Base-by-base conservation (phyloP, 1,284 basidiomycete species). In the Ceratobasidium sp. region DNA sequence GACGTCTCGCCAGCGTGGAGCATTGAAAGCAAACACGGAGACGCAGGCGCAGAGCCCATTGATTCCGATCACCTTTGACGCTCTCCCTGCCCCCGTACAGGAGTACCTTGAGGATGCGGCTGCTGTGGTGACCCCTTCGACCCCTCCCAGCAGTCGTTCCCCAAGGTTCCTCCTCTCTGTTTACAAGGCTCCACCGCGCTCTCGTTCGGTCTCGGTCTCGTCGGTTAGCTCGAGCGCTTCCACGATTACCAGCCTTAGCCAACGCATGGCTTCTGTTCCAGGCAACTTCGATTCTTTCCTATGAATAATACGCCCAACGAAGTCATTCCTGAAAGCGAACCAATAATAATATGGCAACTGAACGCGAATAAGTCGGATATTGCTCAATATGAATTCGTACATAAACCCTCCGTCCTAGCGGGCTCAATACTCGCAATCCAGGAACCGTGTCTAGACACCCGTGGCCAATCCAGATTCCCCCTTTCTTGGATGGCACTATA, bases 341-440 rank as follows among this genome's bases (percentile, higher is more conserved):
- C n/a, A n/a, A n/a, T n/a, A n/a, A n/a, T n/a, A n/a, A n/a, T n/a
- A n/a, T n/a, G n/a, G n/a, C n/a, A 69, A 40, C 3, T 69, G 15
- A 69, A 69, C 50, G 26, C 23, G 3, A 69, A 69, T 38, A 69
- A 54, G n/a, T 69, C 67, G 2, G 3, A 6, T 3, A 10, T 7
- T 28, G 50, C 67, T 17, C 48, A 56, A 23, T 3, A 17, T 28
- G 52, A 20, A 1, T 50, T 69, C 12, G 20, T 33, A 40, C 20
- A 56, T 20, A 38, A 56, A 7, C 33, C 28, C 9, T 9, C 20
- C 26, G 20, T 48, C 1, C 67, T 9, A 54, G 13, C 28, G 15
- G 67, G 28, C 48, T 69, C 44, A 2, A 28, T 69, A 3, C 17
- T 69, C 2, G 50, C 67, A 1, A 33, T 69, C 15, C 67, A 70